phyloP scores from a whole-genome alignment of 2,329 filamentous ascomycete genomes.

The Clarireedia monteithiana region DNA sequence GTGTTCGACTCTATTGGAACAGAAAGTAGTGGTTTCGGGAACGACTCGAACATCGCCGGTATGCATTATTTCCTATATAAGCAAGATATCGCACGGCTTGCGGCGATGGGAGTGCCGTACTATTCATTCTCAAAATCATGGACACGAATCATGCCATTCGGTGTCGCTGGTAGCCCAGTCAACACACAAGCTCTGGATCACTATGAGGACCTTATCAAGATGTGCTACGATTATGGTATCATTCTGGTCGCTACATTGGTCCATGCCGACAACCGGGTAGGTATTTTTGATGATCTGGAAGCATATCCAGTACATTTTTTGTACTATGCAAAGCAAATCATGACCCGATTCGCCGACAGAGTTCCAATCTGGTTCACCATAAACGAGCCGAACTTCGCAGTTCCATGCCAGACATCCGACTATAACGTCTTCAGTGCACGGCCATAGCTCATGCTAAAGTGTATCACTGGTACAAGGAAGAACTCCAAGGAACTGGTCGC shows the following conservation, averaged over 20 bases:
- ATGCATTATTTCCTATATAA: slow-evolving; percentile 43
- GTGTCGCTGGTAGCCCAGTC: slow-evolving; percentile 34
- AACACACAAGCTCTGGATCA: slow-evolving; percentile 43
- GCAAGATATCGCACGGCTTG: slow-evolving; percentile 44
- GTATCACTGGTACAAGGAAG: slow-evolving; percentile 41
- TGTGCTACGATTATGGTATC: slow-evolving; percentile 41
- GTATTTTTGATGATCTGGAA: neutral
- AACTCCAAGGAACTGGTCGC: slow-evolving; percentile 35
- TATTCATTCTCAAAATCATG: slow-evolving; percentile 45
- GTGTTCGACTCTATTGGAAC: neutral
- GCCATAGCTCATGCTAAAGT: too few species aligned
- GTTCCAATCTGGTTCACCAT: slow-evolving; percentile 44
- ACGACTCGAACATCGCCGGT: slow-evolving; percentile 16
- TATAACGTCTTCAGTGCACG: too few species aligned
- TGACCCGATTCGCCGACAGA: slow-evolving; percentile 42
- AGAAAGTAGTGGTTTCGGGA: neutral
- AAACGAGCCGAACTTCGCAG: slow-evolving; percentile 38
- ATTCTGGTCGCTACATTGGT: slow-evolving; percentile 38
- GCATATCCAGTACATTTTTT: slow-evolving; percentile 38
- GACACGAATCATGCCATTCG: slow-evolving; percentile 44
- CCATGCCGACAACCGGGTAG: slow-evolving; percentile 26
- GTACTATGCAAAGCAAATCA: slow-evolving; percentile 42
- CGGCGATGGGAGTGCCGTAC: slow-evolving; percentile 41
- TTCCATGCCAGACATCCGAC: neutral
- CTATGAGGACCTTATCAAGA: slow-evolving; percentile 45